Evolutionary conservation across 805 yeast species (phyloP), one percentile per base, ranked within the genome.

Genomic region (Cyberlindnera meyerae): DNA sequence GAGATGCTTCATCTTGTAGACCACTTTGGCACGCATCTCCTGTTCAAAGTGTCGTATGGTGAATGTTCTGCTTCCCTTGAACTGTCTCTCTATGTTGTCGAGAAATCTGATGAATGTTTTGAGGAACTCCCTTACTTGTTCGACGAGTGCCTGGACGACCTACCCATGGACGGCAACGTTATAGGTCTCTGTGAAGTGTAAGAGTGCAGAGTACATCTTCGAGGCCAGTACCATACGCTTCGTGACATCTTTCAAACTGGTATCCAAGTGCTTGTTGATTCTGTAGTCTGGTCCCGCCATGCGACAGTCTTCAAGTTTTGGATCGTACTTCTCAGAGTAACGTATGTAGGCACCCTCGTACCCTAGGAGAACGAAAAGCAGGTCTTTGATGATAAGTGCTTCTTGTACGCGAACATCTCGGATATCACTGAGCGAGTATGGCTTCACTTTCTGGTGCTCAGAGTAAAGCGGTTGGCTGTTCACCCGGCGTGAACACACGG

Each of bases 321-420:
- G 77, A 48, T 77, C 74, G 51, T 74, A 85, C 15, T 68, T 65
- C 29, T 76, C 82, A 22, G 79, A 70, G 53, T 72, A 86, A 29
- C 88, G 65, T 24, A 90, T 75, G 52, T 82, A 86, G 15, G 68
- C 66, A 1, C 97, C 97, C 56, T 88, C 95, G 18, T 71, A 59
- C 0, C 94, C 94, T 22, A 78, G 48, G 11, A 93, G 55, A 1
- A 84, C 80, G 48, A 70, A 71, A 15, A 87, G 50, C 8, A 88
- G 54, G 55, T 90, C 98, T 40, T 74, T 68, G 12, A 82, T 65
- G 1, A 93, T 70, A 18, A 79, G 66, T 0, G 84, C 79, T 54
- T 88, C 95, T 54, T 87, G 95, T 4, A 71, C 68, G 32, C 71
- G 65, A 4, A 68, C 53, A 22, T 72, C 74, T n/a, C 51, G 54